Evolutionary conservation across 345 rosid species (phyloP).

Genomic region (Zanthoxylum bungeanum): DNA sequence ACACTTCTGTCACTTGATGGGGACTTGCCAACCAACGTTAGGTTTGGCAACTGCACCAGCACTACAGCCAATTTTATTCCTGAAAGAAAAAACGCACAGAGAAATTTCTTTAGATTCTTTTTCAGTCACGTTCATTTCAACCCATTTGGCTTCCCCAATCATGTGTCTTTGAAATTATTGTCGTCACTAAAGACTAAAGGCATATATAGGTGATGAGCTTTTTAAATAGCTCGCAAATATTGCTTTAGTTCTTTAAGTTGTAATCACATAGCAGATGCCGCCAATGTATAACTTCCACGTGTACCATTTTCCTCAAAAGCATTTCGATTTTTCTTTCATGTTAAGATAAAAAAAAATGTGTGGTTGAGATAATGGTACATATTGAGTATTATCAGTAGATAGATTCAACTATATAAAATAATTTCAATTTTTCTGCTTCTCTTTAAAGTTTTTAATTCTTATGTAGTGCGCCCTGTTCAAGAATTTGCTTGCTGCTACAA

Average conservation of each 20-base stretch:
- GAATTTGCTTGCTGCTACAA: not conserved
- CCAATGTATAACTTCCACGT: not conserved
- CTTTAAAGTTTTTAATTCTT: not conserved
- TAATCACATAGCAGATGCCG: not conserved
- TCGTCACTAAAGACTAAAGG: not conserved
- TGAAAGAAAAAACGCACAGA: not conserved
- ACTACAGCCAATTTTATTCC: not conserved
- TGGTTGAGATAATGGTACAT: not conserved
- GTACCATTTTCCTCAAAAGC: not conserved
- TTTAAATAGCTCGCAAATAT: slow-evolving; percentile 6
- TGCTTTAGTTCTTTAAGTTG: not conserved
- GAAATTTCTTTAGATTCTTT: slow-evolving; percentile 1
- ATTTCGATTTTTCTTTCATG: too few relatives aligned
- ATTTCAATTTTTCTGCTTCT: not conserved
- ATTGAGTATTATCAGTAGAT: not conserved
- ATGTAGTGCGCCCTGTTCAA: not conserved
- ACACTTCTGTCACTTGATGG: not conserved
- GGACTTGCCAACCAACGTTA: not conserved
- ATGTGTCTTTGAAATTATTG: not conserved
- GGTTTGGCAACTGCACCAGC: not conserved
- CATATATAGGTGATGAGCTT: not conserved
- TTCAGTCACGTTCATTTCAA: not conserved
- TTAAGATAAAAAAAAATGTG: not conserved
- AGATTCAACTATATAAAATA: not conserved
- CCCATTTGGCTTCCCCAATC: not conserved